Base-by-base conservation (phyloP, 441 rosid genomes). In the Euphorbia corollata region DNA sequence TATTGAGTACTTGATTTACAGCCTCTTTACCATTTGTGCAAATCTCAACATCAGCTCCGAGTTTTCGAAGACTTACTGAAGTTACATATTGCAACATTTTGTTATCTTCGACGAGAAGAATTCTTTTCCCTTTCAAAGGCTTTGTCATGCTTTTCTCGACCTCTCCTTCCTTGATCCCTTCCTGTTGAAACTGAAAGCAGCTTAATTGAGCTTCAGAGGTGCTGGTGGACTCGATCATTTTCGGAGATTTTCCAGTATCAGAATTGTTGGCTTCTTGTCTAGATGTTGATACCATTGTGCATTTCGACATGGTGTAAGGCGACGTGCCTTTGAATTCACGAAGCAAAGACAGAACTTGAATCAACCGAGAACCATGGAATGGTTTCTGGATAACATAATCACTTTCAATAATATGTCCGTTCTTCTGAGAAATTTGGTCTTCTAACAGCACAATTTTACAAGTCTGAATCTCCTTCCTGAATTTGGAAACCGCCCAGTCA, bases 401-500 rank as follows among this genome's bases (percentile, higher is more conserved):
- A 16, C 71, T 65, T 1, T 63, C 73, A 7, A 58, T 63, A 0
- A 50, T 59, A 6, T 47, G 67, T n/a, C 18, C 48, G 7, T 61
- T 23, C 56, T 27, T 55, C 5, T 68, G 24, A 2, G 6, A 62
- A 2, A 68, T 45, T 4, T 78, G 78, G 67, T 82, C 79, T 56
- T 73, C 75, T 19, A 84, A 56, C 88, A 86, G 83, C 8, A 84
- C 82, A 22, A 86, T 71, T 70, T 77, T 77, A 47, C 80, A 84
- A 11, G 39, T 24, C n/a, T 72, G 74, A n/a, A 73, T 64, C 20
- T 66, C 77, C 43, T 57, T 73, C 59, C 70, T 68, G 74, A 83
- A 80, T 60, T 45, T 71, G n/a, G 72, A 24, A 56, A 83, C 63
- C 27, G 69, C 54, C 7, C 18, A 27, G 60, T 57, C 27, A 24